Base-by-base conservation (phyloP, 2,329 filamentous ascomycete species). In the Paracoccidioides lutzii region DNA sequence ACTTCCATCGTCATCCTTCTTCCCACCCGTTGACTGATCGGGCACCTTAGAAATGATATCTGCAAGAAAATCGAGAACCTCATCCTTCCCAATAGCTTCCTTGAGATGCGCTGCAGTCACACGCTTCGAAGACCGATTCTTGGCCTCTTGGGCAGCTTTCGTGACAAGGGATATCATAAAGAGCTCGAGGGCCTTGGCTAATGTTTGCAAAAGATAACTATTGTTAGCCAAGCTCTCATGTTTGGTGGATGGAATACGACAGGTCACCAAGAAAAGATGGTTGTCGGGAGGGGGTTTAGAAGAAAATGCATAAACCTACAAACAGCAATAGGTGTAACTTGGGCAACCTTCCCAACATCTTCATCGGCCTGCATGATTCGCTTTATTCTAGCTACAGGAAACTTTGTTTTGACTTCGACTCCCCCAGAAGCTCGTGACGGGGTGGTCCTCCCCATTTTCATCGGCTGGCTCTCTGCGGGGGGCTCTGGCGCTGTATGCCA, bases 331-430 rank as follows among this genome's bases (percentile, higher is more conserved):
- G 91, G 91, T 0, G 93, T 96, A 59, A 97, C 93, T 72, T 98
- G 93, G 3, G 93, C 90, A 8, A 98, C 93, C 74, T 98, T 98
- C 59, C 93, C 93, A 0, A 98, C 90, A 69, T 98, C 93, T 67
- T 98, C 93, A 67, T 98, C 93, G 9, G 91, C 91, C 73, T 98
- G 93, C 93, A 98, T 97, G 66, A 98, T 97, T 53, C 93, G 84
- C 78, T 98, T 98, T 76, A 98, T 98, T 59, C 93, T 81, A 12
- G 93, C 93, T 37, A 95, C 95, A 1, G 93, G 93, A 66, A 98
- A 98, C 66, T 96, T 96, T 38, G 91, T 97, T 71, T 83, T 88
- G 64, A 98, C 89, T 45, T 89, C 71, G 73, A 95, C 73, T 70
- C 81, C 69, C 73, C 82, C 71, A 53, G 68, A 66, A 49, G 70